phyloP scores from a whole-genome alignment of 2,329 filamentous ascomycete species.

The Colletotrichum endophyticum region DNA sequence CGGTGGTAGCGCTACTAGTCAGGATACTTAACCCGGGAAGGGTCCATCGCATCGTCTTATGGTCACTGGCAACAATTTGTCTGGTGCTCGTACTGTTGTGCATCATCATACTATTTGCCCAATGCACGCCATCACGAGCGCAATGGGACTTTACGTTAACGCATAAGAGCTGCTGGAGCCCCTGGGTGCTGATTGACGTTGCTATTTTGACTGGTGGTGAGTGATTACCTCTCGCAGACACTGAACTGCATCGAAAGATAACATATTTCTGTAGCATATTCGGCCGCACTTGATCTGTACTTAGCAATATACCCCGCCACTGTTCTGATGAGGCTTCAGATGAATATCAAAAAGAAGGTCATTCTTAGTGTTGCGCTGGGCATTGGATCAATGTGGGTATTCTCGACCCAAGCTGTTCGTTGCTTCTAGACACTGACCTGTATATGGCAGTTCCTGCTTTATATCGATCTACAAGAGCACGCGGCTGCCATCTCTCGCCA shows the following conservation, averaged over 20 bases:
- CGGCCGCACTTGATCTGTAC: slow-evolving; percentile 25
- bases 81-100: slow-evolving; percentile 21
- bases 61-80: slow-evolving; percentile 23
- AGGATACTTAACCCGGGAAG: slow-evolving; percentile 28
- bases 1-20: slow-evolving; percentile 27
- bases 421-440: accelerated
- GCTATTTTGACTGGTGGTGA: background rate
- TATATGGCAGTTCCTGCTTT: background rate
- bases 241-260: background rate
- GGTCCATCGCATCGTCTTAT: slow-evolving; percentile 25
- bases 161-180: background rate
- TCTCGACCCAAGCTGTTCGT: accelerated
- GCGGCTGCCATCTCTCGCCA: background rate
- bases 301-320: slow-evolving; percentile 27
- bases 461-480: background rate
- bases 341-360: slow-evolving; percentile 28
- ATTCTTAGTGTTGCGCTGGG: slow-evolving; percentile 28
- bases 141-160: slow-evolving; percentile 25
- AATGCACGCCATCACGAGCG: slow-evolving; percentile 26
- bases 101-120: slow-evolving; percentile 25
- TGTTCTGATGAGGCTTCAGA: slow-evolving; percentile 25
- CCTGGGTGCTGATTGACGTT: background rate
- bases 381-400: background rate
- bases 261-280: background rate
- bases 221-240: background rate